Evolutionary conservation across 371 early-diverging fungal genomes (phyloP).

Genomic region (Syncephalis fuscata): DNA sequence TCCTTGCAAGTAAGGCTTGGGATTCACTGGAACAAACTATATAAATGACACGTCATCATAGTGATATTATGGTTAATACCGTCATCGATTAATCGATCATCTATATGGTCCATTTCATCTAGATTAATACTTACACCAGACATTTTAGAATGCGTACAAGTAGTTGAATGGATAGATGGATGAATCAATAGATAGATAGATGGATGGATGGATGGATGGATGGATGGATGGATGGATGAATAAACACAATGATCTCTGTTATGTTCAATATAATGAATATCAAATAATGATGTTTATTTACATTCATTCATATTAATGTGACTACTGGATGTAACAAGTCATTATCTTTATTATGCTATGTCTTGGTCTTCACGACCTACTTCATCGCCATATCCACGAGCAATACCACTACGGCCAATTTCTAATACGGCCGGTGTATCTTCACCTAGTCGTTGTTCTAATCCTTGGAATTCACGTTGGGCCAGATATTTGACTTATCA

Average conservation of each 20-base stretch:
- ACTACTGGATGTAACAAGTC: too few relatives aligned
- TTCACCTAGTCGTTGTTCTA: conserved; percentile 53
- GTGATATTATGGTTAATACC: too few relatives aligned
- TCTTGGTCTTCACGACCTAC: not conserved
- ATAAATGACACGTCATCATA: not conserved
- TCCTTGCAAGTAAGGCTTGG: conserved; percentile 87
- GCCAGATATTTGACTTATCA: conserved; percentile 39
- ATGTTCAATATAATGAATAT: too few relatives aligned
- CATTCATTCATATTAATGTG: too few relatives aligned
- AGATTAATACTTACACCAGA: too few relatives aligned
- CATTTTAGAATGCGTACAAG: too few relatives aligned
- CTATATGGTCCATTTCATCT: too few relatives aligned
- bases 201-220: not conserved
- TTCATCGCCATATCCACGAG: conserved; percentile 51
- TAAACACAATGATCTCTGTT: too few relatives aligned
- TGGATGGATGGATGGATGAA: not conserved
- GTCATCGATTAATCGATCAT: too few relatives aligned
- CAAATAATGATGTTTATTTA: too few relatives aligned
- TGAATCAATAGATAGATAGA: not conserved
- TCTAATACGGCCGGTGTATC: conserved; percentile 40
- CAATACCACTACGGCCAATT: conserved; percentile 78
- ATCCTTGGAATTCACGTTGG: conserved; percentile 56
- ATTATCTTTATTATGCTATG: too few relatives aligned
- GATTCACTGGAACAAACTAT: conserved; percentile 88
- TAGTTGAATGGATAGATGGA: not conserved